Base-by-base conservation (phyloP, 2,329 filamentous ascomycete species). In the Beauveria australis region DNA sequence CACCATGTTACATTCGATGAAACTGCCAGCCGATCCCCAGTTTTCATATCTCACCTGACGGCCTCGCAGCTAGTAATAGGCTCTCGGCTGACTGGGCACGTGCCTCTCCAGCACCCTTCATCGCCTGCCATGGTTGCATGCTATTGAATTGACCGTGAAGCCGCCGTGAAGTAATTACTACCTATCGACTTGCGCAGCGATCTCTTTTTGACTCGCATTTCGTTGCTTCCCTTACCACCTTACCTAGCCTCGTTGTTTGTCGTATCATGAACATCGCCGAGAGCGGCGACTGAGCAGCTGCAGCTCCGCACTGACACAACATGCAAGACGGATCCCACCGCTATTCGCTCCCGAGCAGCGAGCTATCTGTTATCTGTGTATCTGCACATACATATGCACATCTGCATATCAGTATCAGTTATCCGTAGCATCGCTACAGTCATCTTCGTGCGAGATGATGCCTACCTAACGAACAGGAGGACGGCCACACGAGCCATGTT, bases 11-110 rank as follows among this genome's bases (percentile, higher is more conserved):
- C 41, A 55, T 12, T n/a, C 40, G 26, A 55, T 46, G 40, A n/a
- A 44, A 54, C 16, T 14, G n/a, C 16, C n/a, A 43, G 9, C n/a
- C 40, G n/a, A 48, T 49, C 44, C 44, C 43, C 43, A 48, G 43
- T 19, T 57, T n/a, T 48, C 3, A 30, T 22, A 16, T 40, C 54
- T 49, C 54, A 57, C 54, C 54, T 57, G 44, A 57, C 40, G 53
- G 53, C 40, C 24, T 56, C 43, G 10, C 51, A 8, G 22, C 19
- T 57, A 18, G 54, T 57, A 44, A 49, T 30, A 57, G 54, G 44
- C 30, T 37, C 54, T 30, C 3, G 54, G 33, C 37, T 16, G 14
- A 3, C 9, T 41, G 54, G 54, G 54, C 54, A 57, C 54, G 54
- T 57, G 54, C 54, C 54, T 41, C 41, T 33, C 24, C 24, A 43